Evolutionary conservation across 768 basidiomycete genomes (phyloP), one percentile per base, ranked within the genome.

Genomic region (Kwoniella mangroviensis): DNA sequence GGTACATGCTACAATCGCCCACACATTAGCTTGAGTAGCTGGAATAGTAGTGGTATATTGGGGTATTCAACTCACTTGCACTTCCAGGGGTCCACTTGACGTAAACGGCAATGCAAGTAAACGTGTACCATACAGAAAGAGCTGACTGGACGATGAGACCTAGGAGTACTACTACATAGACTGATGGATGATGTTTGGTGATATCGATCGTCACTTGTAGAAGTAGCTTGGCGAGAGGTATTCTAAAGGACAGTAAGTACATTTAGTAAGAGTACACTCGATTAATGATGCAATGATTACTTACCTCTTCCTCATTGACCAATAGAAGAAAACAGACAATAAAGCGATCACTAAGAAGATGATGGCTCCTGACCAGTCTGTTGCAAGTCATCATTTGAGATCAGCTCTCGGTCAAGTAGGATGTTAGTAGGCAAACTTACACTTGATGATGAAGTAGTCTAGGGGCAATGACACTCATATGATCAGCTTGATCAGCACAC

Each of bases 161-260:
- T 52, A 85, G 75, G 73, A 93, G 88, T 0, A 89, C 90, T 13
- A 93, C 91, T n/a, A 88, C 85, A 77, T 91, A 93, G 22, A 94
- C 92, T 63, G 88, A 89, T 65, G 86, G 88, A 79, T 93, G 91
- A 77, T 92, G 91, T 75, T 92, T 93, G 52, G 91, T 88, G 22
- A 93, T 87, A 73, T 93, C 92, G 86, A 93, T 91, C 7, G 91
- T 90, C 26, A 91, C 89, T 82, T 93, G 91, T 3, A 94, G 86
- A 2, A 93, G 86, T 7, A 93, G 82, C 9, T 90, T 88, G 0
- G 92, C 91, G 2, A 94, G 85, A 0, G 92, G 92, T 62, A 94
- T 93, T 40, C 92, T 89, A 10, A 86, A 86, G 65, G 12, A 21
- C 65, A 55, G 41, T 54, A 58, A 51, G 57, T 21, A 4, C 1